phyloP scores from a whole-genome alignment of 2,329 filamentous ascomycete genomes.

The Pseudopithomyces chartarum region DNA sequence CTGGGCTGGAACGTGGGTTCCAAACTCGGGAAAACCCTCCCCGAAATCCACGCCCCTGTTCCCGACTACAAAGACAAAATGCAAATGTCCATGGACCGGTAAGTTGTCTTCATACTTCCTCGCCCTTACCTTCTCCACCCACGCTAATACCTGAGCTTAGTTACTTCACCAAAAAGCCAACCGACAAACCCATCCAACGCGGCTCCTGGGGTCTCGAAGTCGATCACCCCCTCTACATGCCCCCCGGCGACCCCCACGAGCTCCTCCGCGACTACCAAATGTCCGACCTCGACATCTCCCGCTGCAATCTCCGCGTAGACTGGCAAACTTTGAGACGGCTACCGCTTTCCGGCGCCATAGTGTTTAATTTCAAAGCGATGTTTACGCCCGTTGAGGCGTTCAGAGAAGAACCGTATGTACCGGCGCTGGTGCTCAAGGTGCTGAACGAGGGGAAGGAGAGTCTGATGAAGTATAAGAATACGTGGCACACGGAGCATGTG shows the following conservation, averaged over 20 bases:
- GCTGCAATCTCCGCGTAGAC: conserved; percentile 76
- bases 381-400: conserved; percentile 78
- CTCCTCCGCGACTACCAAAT: conserved; percentile 63
- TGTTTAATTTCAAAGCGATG: conserved; percentile 88
- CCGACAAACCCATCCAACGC: conserved; percentile 77
- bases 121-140: too few relatives aligned
- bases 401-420: conserved; percentile 73
- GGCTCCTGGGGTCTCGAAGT: conserved; percentile 85
- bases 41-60: conserved; percentile 74
- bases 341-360: conserved; percentile 73
- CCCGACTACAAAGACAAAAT: conserved; percentile 89
- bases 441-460: conserved; percentile 72
- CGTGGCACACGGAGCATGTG: conserved; percentile 78
- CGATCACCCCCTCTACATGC: conserved; percentile 75
- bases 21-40: conserved; percentile 73
- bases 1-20: conserved; percentile 78
- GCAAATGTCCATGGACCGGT: conserved; percentile 85
- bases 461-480: conserved; percentile 80
- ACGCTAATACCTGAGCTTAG: conserved; percentile 46
- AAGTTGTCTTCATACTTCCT: too few relatives aligned
- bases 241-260: conserved; percentile 69
- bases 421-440: conserved; percentile 69
- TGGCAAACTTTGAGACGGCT: conserved; percentile 86
- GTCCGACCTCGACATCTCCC: conserved; percentile 59
- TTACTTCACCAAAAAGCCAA: conserved; percentile 80